Conservation (phyloP, 1,139 yeast species). For the Nakaseomyces nivariensis region DNA sequence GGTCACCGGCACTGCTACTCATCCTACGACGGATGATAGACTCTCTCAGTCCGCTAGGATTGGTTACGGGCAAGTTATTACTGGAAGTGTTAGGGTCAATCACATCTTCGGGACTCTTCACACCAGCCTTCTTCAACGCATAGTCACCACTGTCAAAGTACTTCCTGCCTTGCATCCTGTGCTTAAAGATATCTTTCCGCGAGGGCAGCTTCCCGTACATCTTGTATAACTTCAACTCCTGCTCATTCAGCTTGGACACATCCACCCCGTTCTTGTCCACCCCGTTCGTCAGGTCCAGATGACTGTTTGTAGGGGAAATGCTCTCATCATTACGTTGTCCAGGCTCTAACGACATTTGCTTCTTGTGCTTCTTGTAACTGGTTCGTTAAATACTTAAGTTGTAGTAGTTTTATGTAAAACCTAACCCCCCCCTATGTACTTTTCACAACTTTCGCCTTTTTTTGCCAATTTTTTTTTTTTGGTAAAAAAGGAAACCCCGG, state of each 20-base stretch:
- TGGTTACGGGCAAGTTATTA: conserved; percentile 28
- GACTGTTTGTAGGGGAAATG: conserved; percentile 25
- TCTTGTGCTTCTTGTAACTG: not conserved
- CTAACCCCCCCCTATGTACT: too few relatives aligned
- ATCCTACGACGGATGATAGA: conserved; percentile 28
- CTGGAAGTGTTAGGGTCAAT: conserved; percentile 13
- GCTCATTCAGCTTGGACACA: conserved; percentile 50
- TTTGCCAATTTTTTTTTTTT: too few relatives aligned
- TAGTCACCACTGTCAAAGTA: conserved; percentile 97
- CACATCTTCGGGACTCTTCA: conserved; percentile 21
- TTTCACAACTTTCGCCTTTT: too few relatives aligned
- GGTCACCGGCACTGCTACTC: conserved; percentile 28
- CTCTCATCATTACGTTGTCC: conserved; percentile 7
- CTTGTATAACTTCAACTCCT: conserved; percentile 59
- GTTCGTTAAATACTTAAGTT: too few relatives aligned
- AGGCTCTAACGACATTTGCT: not conserved
- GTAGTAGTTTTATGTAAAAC: too few relatives aligned
- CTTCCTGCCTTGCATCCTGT: conserved; percentile 78
- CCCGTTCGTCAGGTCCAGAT: conserved; percentile 15
- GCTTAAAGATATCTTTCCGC: conserved; percentile 68
- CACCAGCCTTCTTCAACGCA: conserved; percentile 68
- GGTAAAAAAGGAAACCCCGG: not conserved
- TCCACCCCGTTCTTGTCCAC: conserved; percentile 33
- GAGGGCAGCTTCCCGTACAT: conserved; percentile 87
- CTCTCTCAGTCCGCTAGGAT: conserved; percentile 28